These are phyloP conservation scores for Aureobasidium sp. DNA, from an alignment of 2,329 filamentous ascomycete species.

Conservation along the genomic window DNA sequence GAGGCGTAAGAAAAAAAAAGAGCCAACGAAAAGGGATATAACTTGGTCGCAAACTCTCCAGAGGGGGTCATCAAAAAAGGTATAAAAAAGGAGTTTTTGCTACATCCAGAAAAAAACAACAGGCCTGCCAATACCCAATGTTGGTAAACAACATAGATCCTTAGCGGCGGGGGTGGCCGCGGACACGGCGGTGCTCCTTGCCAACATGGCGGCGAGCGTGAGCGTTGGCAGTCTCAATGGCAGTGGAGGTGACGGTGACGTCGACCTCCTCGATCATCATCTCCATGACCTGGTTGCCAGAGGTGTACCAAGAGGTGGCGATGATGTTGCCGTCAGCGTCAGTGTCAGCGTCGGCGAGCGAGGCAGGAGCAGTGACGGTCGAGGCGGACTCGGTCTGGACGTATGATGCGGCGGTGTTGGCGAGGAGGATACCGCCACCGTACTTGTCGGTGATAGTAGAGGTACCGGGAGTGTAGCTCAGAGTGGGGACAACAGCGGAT, in stretches of 20 bases:
- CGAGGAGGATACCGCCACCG: conserved; percentile 29
- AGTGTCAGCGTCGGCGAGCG: conserved; percentile 15
- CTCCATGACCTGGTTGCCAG: conserved; percentile 35
- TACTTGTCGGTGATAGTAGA: conserved; percentile 24
- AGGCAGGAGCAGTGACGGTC: conserved; percentile 21
- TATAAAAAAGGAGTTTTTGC: not conserved
- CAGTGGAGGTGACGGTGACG: conserved; percentile 32
- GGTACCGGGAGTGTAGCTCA: conserved; percentile 26
- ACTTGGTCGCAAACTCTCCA: not conserved
- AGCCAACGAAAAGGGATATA: not conserved
- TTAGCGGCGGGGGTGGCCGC: conserved; percentile 22
- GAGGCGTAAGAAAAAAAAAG: not conserved
- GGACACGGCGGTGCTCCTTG: conserved; percentile 23
- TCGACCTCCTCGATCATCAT: conserved; percentile 36
- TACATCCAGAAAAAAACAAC: not conserved
- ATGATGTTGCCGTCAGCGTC: conserved; percentile 22
- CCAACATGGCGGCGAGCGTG: conserved; percentile 22
- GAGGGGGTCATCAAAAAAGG: conserved; percentile 3
- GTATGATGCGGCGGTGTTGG: conserved; percentile 12
- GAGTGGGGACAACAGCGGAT: conserved; percentile 24
- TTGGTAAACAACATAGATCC: not conserved
- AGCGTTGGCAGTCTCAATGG: conserved; percentile 16
- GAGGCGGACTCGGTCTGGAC: conserved; percentile 10
- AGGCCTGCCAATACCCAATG: not conserved
- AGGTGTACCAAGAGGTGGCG: conserved; percentile 35